A percentile compares a stretch with the other conserved stretches of the same genome.
Evolutionary conservation across 179 eudicot genomes (phyloP).

Genomic region (Heliamphora pulchella): DNA sequence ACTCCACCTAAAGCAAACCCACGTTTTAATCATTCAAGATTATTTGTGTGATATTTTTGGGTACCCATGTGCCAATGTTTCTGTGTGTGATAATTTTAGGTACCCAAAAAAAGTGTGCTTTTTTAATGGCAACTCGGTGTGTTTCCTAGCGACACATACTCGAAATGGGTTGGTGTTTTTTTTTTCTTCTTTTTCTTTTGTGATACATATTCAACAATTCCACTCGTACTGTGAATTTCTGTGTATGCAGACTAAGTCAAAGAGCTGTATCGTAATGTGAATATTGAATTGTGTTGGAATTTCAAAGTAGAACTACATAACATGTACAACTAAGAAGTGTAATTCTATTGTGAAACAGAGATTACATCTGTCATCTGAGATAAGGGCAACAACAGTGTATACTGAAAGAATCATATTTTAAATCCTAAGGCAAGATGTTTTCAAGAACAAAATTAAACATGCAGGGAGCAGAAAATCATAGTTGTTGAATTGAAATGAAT

Average conservation of each 20-base stretch:
- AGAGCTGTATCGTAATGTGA: slow-evolving; percentile 49
- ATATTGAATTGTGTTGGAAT: background rate
- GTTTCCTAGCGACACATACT: too few species aligned
- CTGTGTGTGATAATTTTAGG: too few species aligned
- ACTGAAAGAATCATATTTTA: background rate
- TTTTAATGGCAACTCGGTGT: too few species aligned
- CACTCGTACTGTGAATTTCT: too few species aligned
- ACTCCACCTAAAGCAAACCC: too few species aligned
- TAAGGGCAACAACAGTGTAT: background rate
- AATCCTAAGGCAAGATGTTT: background rate
- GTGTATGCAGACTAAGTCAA: slow-evolving; percentile 51
- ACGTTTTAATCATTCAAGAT: too few species aligned
- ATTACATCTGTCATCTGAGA: background rate
- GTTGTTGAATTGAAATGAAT: slow-evolving; percentile 1
- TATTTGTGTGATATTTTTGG: too few species aligned
- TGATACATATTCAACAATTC: too few species aligned
- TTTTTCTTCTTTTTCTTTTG: too few species aligned
- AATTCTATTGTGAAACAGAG: background rate
- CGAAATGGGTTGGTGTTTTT: too few species aligned
- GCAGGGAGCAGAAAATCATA: background rate
- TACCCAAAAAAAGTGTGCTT: too few species aligned
- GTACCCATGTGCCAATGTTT: too few species aligned
- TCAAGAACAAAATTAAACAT: background rate
- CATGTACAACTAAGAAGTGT: background rate
- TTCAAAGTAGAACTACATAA: background rate